Base-by-base conservation (phyloP, 495 filamentous ascomycete species). In the Neurospora sublineolata region DNA sequence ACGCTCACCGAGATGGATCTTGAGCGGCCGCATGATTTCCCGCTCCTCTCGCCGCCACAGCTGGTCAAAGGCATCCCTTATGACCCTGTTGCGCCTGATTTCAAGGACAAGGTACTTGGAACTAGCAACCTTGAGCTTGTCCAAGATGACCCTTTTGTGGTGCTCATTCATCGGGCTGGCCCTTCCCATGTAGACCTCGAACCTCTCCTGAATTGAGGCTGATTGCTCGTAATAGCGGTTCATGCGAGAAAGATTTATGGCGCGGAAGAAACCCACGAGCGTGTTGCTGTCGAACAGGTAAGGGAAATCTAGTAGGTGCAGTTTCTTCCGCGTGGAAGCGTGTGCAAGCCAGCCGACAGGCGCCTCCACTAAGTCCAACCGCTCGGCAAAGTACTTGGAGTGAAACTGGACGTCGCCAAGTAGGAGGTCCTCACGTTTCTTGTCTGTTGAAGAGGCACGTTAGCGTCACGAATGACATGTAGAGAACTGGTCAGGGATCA, bases 241-340 rank as follows among this genome's bases (percentile, higher is more conserved):
- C 94, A 97, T 97, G 36, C 85, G 85, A 0, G 89, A 88, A 74
- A 92, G 91, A 75, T 97, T 97, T 71, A 97, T 88, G n/a, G 93
- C 87, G 4, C 94, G 91, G 76, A 97, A 97, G 76, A 93, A 97
- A 0, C 89, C 90, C 42, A 97, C 90, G 9, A 95, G 81, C 14
- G 87, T 87, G 1, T 89, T 84, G 0, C 89, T 87, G 37, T 85
- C 88, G 69, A 97, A 97, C 0, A 97, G 83, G 78, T 92, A 97
- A 2, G 93, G 87, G 73, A 91, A 92, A 46, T 93, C 90, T 3
- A 97, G 82, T 1, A 97, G 82, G 78, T 97, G 94, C 41, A 91
- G 80, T 3, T 83, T 88, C 72, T 89, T 89, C 71, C 86, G 89
- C 46, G 87, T 89, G 1, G 81, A 77, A 36, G 75, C 77, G 46